Evolutionary conservation across 208 protist species (phyloP).

Genomic region (Trypanosoma brucei): DNA sequence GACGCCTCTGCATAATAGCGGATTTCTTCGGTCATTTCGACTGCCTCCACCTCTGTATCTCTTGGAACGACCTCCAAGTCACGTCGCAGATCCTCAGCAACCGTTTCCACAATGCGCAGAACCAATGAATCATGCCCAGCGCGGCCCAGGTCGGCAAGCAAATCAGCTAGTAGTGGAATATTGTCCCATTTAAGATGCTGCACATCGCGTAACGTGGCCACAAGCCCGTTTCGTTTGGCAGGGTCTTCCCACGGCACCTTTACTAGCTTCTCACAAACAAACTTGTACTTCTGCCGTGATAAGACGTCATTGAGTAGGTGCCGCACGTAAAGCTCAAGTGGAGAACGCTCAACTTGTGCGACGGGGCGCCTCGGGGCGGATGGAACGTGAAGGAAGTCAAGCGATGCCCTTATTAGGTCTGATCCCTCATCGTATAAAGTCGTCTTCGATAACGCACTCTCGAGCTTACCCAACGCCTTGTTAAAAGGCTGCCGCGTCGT

Average conservation of each 20-base stretch:
- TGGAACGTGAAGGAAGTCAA: slow-evolving; percentile 7
- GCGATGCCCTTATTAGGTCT: not conserved
- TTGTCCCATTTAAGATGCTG: slow-evolving; percentile 16
- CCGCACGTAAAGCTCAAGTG: slow-evolving; percentile 15
- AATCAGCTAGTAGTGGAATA: slow-evolving; percentile 11
- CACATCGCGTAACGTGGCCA: slow-evolving; percentile 5
- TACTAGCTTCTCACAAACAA: slow-evolving; percentile 8
- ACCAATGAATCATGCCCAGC: not conserved
- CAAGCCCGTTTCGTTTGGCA: slow-evolving; percentile 6
- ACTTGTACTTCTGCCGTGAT: slow-evolving; percentile 3
- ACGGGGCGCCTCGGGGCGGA: not conserved
- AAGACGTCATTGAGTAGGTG: slow-evolving; percentile 9
- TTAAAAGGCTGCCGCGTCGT: slow-evolving; percentile 2
- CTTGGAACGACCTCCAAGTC: slow-evolving; percentile 11
- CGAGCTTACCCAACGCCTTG: slow-evolving; percentile 12
- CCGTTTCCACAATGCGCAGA: slow-evolving; percentile 13
- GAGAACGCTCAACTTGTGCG: not conserved
- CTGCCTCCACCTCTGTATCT: too few species aligned
- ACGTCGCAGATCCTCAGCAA: slow-evolving; percentile 24
- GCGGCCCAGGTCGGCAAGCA: slow-evolving; percentile 9
- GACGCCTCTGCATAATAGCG: too few species aligned
- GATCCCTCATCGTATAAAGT: not conserved
- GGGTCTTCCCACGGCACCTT: slow-evolving; percentile 20
- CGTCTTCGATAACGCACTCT: not conserved
- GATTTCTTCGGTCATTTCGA: too few species aligned